Evolutionary conservation across 768 basidiomycete genomes (phyloP).

Genomic region (Russula griseocarnosa): DNA sequence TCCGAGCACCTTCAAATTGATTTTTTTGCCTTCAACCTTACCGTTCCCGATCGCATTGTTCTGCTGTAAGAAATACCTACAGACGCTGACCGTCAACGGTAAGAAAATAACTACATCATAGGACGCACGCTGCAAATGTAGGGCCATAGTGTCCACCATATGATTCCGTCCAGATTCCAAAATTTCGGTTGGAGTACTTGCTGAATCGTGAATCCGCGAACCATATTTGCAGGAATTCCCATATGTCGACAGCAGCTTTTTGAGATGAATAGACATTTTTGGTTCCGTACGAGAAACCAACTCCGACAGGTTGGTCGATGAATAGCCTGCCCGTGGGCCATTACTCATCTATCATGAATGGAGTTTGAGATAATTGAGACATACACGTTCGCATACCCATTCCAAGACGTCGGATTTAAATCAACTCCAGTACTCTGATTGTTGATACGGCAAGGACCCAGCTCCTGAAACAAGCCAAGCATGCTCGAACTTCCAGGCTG

Average conservation of each 20-base stretch:
- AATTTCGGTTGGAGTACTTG: slow-evolving; percentile 43
- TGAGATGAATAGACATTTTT: slow-evolving; percentile 48
- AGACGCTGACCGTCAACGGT: background rate
- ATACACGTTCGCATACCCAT: slow-evolving; percentile 51
- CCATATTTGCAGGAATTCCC: slow-evolving; percentile 63
- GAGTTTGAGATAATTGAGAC: background rate
- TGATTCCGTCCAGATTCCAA: slow-evolving; percentile 66
- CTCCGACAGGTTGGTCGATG: slow-evolving; percentile 60
- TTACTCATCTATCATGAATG: background rate
- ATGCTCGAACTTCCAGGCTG: slow-evolving; percentile 42
- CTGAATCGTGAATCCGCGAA: slow-evolving; percentile 52
- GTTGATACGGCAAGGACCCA: slow-evolving; percentile 79
- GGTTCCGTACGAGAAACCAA: slow-evolving; percentile 58
- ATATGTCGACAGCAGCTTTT: slow-evolving; percentile 53
- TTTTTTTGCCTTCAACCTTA: slow-evolving; percentile 41
- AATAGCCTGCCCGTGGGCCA: slow-evolving; percentile 41
- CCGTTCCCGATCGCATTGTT: slow-evolving; percentile 53
- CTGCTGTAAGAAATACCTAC: slow-evolving; percentile 51
- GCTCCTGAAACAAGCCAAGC: slow-evolving; percentile 87
- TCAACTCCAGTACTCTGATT: slow-evolving; percentile 55
- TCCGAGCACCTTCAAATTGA: slow-evolving; percentile 59
- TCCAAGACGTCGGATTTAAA: slow-evolving; percentile 54
- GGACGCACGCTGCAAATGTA: slow-evolving; percentile 35
- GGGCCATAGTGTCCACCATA: slow-evolving; percentile 42
- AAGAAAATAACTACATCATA: background rate